phyloP scores from a whole-genome alignment of 1,284 basidiomycete species.

The Ustilago curta region DNA sequence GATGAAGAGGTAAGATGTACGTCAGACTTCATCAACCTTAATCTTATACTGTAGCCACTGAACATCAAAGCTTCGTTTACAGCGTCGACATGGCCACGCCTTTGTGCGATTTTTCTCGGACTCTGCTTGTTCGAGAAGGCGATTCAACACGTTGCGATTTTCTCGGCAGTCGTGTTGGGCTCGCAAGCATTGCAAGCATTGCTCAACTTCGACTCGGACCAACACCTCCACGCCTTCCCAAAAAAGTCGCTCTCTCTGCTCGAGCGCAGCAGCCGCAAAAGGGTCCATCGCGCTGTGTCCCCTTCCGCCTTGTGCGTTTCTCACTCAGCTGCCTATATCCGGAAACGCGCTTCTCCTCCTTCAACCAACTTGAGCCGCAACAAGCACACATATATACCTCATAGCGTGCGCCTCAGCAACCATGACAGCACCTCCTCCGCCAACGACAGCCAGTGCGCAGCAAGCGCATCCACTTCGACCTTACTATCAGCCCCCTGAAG shows the following conservation, averaged over 20 bases:
- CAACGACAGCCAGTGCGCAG: constrained; percentile 13
- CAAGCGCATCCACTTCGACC: constrained; percentile 61
- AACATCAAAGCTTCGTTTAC: background rate
- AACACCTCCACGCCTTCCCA: constrained; percentile 45
- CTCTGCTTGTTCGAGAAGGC: background rate
- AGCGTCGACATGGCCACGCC: constrained; percentile 20
- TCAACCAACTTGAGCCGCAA: background rate
- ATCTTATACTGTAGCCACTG: background rate
- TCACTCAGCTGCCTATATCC: constrained; percentile 14
- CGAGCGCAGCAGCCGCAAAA: constrained; percentile 7
- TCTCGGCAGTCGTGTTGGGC: constrained; percentile 7
- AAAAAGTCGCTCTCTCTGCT: constrained; percentile 8
- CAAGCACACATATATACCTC: background rate
- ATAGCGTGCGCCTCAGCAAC: background rate
- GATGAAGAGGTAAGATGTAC: background rate
- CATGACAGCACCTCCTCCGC: constrained; percentile 27
- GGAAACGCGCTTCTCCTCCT: constrained; percentile 1
- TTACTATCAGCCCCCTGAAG: constrained; percentile 61
- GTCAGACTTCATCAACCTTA: background rate
- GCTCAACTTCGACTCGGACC: constrained; percentile 16
- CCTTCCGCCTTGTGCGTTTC: constrained; percentile 2
- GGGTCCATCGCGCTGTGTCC: constrained; percentile 23
- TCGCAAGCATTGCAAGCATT: background rate
- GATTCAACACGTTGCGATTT: constrained; percentile 9
- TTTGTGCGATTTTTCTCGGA: background rate